Evolutionary conservation across 1,284 basidiomycete species (phyloP), one percentile per base, ranked within the genome.

Genomic region (Cutaneotrichosporon spelunceum): DNA sequence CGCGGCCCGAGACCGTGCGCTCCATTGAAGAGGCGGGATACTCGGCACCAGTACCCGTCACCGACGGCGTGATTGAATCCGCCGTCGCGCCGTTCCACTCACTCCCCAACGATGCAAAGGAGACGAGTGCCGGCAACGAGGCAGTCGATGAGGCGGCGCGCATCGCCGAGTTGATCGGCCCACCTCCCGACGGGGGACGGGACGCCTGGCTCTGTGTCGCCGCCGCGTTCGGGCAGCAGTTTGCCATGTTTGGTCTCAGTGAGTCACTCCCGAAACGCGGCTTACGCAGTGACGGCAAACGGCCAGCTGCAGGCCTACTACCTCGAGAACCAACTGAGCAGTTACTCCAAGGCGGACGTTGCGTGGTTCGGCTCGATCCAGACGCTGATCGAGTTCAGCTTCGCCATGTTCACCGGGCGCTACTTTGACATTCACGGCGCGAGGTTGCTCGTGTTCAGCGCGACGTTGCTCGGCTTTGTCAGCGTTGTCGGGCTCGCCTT

Each of bases 341-440:
- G 62, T 7, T 72, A 73, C 47, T 61, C 69, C 13, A 66, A 73
- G 62, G 72, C 75, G 1, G 62, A 70, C 49, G 68, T 79, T 14
- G 70, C 77, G 70, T 76, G 77, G 75, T 69, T 77, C 13, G 71
- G 72, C 1, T 73, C 73, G 0, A 61, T 78, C 29, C 68, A 72
- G 53, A 61, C 68, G 8, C 69, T 74, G 49, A 59, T 75, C 53
- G 67, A 68, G 30, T 78, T 78, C 57, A 58, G 57, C 4, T 65
- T 70, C 27, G 71, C 72, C 4, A 64, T 76, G 26, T 57, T 75
- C 13, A 58, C 70, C 3, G 77, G 77, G 2, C 67, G 77, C 42
- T 74, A 69, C 56, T 77, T 79, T 61, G 77, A 79, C 60, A 59
- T 73, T 9, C 73, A 79, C 54, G 77, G 77, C 2, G 62, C 74